Evolutionary conservation across 208 protist genomes (phyloP), one percentile per base, ranked within the genome.

Genomic region (Spironucleus salmonicida): DNA sequence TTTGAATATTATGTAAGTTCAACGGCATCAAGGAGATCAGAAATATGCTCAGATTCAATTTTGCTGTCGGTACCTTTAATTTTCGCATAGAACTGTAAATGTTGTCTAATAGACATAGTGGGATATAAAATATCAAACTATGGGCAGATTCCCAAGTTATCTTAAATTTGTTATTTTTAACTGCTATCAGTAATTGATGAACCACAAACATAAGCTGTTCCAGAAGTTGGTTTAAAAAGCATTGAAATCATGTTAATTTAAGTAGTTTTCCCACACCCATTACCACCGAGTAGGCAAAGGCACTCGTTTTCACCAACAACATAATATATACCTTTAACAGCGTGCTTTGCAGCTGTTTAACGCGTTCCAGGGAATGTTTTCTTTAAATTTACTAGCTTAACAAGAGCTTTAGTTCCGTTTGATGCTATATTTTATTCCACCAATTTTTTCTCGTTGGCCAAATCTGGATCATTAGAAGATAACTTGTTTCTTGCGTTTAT

Each of bases 111-210:
- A 35, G 90, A 95, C 49, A 95, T 78, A 74, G 93, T 82, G 39
- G 89, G 86, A 66, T 91, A 87, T 0, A 89, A 80, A 11, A 92
- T 86, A 82, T 94, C 91, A 83, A 93, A 93, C 83, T 96, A 92
- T 62, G 91, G 91, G 83, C 92, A 96, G 68, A 94, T 91, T 32
- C 93, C 93, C 61, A 94, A 88, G 58, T 42, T 38, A 71, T 4
- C 19, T n/a, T 71, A 35, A 42, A 71, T 71, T 9, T 57, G 45
- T 49, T 35, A 29, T 35, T 71, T 11, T 45, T 11, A 42, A 49
- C 27, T 2, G 4, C 91, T 64, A 38, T 62, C 76, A 59, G 38
- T 40, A 34, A 88, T 80, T 42, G 84, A 78, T 71, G 83, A 34
- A 38, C 83, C 83, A 40, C 35, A 74, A 57, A 88, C 78, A 1